These are phyloP conservation scores for Fusarium buxicola DNA, from an alignment of 2,329 filamentous ascomycete genomes.

Conservation along the genomic window DNA sequence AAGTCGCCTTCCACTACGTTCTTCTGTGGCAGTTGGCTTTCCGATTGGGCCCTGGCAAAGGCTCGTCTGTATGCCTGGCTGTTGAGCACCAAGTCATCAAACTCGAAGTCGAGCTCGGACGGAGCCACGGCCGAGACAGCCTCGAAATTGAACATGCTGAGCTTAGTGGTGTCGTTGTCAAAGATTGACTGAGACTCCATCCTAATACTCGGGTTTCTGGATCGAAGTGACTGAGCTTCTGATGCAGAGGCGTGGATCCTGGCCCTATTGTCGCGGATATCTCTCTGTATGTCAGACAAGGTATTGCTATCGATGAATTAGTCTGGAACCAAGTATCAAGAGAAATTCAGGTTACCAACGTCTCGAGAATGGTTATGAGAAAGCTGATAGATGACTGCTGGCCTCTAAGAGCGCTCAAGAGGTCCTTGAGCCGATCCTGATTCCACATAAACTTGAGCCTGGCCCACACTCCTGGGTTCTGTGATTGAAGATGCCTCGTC, in stretches of 20 bases:
- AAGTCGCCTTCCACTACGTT: neutral
- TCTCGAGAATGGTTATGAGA: neutral
- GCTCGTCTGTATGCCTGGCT: slow-evolving; percentile 6
- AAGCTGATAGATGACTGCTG: slow-evolving; percentile 4
- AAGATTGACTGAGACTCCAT: slow-evolving; percentile 1
- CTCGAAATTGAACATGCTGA: neutral
- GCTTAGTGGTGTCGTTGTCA: neutral
- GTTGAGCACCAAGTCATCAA: slow-evolving; percentile 4
- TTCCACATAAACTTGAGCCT: slow-evolving; percentile 21
- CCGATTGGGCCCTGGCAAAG: neutral
- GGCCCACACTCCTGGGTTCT: neutral
- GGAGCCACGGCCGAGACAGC: neutral
- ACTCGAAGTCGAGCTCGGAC: slow-evolving; percentile 11
- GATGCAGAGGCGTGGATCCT: neutral
- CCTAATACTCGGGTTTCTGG: neutral
- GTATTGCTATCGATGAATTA: neutral
- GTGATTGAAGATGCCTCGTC: neutral
- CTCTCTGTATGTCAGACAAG: neutral
- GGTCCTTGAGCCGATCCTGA: slow-evolving; percentile 1
- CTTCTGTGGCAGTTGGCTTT: neutral
- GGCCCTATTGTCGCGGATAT: neutral
- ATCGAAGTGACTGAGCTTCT: slow-evolving; percentile 5
- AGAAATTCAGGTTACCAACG: neutral
- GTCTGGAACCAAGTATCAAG: neutral
- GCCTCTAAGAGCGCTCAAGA: neutral